Evolutionary conservation across 345 rosid genomes (phyloP), one percentile per base, ranked within the genome.

Genomic region (Gossypium ekmanianum): DNA sequence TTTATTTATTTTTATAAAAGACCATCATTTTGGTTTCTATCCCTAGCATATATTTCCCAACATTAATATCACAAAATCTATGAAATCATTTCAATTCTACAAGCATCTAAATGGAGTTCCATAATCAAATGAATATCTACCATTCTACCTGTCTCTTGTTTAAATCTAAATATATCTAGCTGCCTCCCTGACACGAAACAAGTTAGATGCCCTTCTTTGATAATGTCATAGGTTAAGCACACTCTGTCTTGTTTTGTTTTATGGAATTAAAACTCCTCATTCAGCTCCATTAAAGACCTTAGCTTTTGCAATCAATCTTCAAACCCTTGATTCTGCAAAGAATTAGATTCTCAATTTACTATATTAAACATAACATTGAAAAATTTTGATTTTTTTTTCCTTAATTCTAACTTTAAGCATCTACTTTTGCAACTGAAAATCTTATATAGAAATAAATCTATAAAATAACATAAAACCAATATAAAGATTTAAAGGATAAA

Each of bases 301-400:
- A 41, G 17, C n/a, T 41, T 64, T 64, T 34, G 48, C 26, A 41
- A 41, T 10, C 26, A 43, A n/a, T 64, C 69, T 64, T 64, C 68
- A 64, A 64, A 64, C 50, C 51, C 27, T 64, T 41, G 69, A 64
- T 41, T 64, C 69, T 64, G 51, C 51, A 64, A 64, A 41, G 16
- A 64, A 41, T 41, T 41, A 2, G 26, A 64, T 64, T 64, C 68
- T 39, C 18, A 64, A 51, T 41, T 10, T n/a, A 9, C 20, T 9
- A 39, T 8, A 63, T 39, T 1, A 9, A 63, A 41, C 41, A 34
- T 34, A 34, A 16, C 18, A 62, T 62, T 26, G 10, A 64, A 2
- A 63, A 17, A 9, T 17, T 63, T 39, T 34, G 22, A 39, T 2
- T 2, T 62, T 29, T 20, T 11, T 57, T 34, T 9, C 68, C 45